Percentiles rank a stretch among this genome's conserved stretches.
Conservation (phyloP, 2,329 filamentous ascomycete species). For the Talaromyces marneffei region DNA sequence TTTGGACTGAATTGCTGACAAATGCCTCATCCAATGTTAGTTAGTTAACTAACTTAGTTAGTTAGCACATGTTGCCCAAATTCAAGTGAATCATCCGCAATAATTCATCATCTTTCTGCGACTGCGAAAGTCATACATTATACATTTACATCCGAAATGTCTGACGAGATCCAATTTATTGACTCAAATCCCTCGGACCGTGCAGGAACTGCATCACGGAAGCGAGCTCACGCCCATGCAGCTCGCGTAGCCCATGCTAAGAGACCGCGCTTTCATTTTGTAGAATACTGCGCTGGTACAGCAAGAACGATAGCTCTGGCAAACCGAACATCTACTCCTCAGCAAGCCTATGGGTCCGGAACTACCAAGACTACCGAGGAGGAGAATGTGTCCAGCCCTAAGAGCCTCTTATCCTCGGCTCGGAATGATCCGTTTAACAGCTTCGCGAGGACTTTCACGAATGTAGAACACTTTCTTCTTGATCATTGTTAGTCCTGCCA, state of each 20-base stretch:
- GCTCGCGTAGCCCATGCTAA: conserved; percentile 4
- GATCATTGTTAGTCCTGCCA: neutral
- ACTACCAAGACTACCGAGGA: neutral
- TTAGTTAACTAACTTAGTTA: no score
- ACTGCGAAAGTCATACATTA: neutral
- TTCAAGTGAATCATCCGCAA: neutral
- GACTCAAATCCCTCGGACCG: neutral
- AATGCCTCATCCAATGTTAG: neutral
- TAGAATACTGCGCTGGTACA: neutral
- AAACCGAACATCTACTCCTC: neutral
- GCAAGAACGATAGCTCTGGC: neutral
- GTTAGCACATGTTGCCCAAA: neutral
- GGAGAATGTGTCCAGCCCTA: neutral
- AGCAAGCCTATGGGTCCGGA: neutral
- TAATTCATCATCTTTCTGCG: neutral
- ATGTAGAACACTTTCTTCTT: conserved; percentile 3
- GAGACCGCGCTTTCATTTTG: neutral
- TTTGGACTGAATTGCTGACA: neutral
- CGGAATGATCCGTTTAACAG: conserved; percentile 4
- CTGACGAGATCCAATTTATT: neutral
- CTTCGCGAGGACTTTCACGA: neutral
- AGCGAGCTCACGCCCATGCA: conserved; percentile 2
- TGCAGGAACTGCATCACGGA: neutral
- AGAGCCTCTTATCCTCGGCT: neutral
- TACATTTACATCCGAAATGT: neutral